phyloP scores from a whole-genome alignment of 345 rosid species.

The Geranium brycei region DNA sequence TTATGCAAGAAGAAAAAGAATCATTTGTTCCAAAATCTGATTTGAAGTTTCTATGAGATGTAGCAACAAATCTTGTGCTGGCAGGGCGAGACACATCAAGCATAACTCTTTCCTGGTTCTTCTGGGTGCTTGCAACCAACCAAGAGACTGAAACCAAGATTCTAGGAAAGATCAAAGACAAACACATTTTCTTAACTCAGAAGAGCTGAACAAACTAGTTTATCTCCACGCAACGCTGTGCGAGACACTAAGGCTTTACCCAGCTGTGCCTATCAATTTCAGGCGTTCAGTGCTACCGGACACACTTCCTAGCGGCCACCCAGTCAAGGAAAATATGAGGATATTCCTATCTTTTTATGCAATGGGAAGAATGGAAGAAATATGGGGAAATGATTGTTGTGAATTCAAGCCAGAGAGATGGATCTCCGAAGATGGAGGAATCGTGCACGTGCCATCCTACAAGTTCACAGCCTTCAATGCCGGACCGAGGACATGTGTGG shows the following conservation, averaged over 20 bases:
- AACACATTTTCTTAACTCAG: not conserved
- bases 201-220: conserved; percentile 6
- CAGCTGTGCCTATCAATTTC: not conserved
- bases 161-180: conserved; percentile 1
- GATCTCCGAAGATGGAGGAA: too few species aligned
- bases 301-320: conserved; percentile 3
- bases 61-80: conserved; percentile 5
- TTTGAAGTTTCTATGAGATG: not conserved
- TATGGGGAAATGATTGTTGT: too few species aligned
- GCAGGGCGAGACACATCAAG: conserved; percentile 6
- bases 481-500: conserved; percentile 7
- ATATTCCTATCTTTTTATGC: too few species aligned
- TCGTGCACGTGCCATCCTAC: too few species aligned
- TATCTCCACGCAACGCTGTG: conserved; percentile 14
- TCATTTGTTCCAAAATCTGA: conserved; percentile 6
- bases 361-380: too few species aligned
- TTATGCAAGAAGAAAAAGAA: conserved; percentile 10
- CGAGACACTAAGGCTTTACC: conserved; percentile 10
- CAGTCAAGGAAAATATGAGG: not conserved
- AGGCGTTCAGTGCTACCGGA: not conserved
- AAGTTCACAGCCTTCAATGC: conserved; percentile 6
- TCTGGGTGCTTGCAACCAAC: conserved; percentile 11
- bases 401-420: too few species aligned
- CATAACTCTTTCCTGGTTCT: conserved; percentile 14
- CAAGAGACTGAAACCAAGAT: conserved; percentile 11